Evolutionary conservation across 768 basidiomycete genomes (phyloP).

Genomic region (Lanmaoa pseudosensibilis): DNA sequence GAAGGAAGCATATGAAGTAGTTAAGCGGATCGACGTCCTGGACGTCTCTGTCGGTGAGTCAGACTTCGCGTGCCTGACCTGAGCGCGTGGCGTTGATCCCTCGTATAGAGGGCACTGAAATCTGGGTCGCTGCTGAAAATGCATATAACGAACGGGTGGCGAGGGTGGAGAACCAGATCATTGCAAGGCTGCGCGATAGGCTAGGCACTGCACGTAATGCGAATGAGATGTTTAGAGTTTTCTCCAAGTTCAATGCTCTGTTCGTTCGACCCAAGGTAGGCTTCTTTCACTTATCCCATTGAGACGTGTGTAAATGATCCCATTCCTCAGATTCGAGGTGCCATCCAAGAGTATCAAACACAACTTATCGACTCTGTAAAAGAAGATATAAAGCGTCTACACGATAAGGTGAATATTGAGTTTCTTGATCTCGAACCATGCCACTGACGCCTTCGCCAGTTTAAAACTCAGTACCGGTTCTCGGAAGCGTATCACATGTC

Average conservation of each 20-base stretch:
- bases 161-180: constrained; percentile 97
- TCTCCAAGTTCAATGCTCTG: constrained; percentile 96
- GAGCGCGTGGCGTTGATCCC: background rate
- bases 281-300: background rate
- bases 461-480: constrained; percentile 94
- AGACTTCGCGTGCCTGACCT: background rate
- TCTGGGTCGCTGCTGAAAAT: constrained; percentile 96
- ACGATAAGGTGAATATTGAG: constrained; percentile 68
- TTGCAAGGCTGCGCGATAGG: constrained; percentile 86
- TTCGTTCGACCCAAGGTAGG: constrained; percentile 93
- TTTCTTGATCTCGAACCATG: background rate
- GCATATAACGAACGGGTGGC: constrained; percentile 98
- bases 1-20: constrained; percentile 92
- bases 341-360: constrained; percentile 98
- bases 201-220: constrained; percentile 95
- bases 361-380: constrained; percentile 99
- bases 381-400: constrained; percentile 93
- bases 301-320: background rate
- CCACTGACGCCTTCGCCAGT: constrained; percentile 43
- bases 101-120: constrained; percentile 85
- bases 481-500: constrained; percentile 98
- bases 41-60: constrained; percentile 88
- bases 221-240: constrained; percentile 99
- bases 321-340: constrained; percentile 77
- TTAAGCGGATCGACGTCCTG: constrained; percentile 94